Evolutionary conservation across 2,329 filamentous ascomycete genomes (phyloP), one percentile per base, ranked within the genome.

Genomic region (Clonostachys rosea): DNA sequence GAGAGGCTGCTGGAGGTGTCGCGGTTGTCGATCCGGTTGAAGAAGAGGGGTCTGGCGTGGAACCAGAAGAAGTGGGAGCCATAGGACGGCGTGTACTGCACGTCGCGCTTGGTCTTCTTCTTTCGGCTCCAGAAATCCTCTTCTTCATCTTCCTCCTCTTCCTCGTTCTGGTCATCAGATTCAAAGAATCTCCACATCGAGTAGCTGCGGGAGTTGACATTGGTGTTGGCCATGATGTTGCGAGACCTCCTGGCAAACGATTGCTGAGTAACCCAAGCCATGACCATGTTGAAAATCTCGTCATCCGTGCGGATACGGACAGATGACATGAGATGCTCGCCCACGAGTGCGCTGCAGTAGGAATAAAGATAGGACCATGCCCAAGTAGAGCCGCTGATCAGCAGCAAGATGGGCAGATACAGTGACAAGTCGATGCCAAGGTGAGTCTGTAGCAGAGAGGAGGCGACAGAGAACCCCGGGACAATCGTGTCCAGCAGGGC

Each of bases 11-110:
- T 54, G 34, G 55, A 63, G 47, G 73, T 64, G 34, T 77, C 65
- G n/a, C 64, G 62, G 56, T 75, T 75, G 52, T 75, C 66, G 10
- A 63, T 63, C 11, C 83, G 75, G 44, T 73, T 70, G 56, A 86
- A 84, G 40, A 80, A 65, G 33, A 89, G 67, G 2, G 82, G 64
- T 6, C 71, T 71, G 7, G 76, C 71, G 42, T 73, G 75, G 62
- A 83, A 89, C 76, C 80, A 84, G 64, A 90, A 89, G 57, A 78
- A 81, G 60, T 89, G 83, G 5, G 67, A 77, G 8, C 86, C 86
- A 47, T 83, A 79, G 0, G 79, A 78, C 0, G 86, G 86, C 0
- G 84, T 89, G 63, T 86, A 89, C 14, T 73, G 67, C 3, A 83
- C 66, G 3, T 68, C 52, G 60, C 77, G 79, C 56, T 74, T 76